Evolutionary conservation across 345 rosid species (phyloP).

Genomic region (Kandelia obovata): DNA sequence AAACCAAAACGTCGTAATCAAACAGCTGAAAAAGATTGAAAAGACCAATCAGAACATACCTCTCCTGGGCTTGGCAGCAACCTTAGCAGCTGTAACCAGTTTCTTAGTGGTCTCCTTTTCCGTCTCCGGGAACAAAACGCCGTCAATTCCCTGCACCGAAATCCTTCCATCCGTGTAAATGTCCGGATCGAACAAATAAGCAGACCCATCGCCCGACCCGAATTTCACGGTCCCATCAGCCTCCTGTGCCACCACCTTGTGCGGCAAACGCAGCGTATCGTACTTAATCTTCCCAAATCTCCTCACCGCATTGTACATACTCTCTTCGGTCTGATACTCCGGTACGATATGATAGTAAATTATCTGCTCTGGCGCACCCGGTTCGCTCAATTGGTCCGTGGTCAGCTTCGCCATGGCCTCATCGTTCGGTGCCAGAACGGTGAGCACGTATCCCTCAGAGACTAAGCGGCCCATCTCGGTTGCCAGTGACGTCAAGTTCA

Average conservation of each 20-base stretch:
- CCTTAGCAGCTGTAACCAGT: conserved; percentile 46
- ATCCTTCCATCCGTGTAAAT: conserved; percentile 91
- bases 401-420: conserved; percentile 98
- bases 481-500: conserved; percentile 86
- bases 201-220: conserved; percentile 48
- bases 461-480: conserved; percentile 93
- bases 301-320: conserved; percentile 93
- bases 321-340: conserved; percentile 97
- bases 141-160: conserved; percentile 94
- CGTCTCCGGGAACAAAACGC: conserved; percentile 71
- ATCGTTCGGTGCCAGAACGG: conserved; percentile 93
- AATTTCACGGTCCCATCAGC: conserved; percentile 64
- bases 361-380: conserved; percentile 98
- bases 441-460: conserved; percentile 91
- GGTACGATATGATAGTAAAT: conserved; percentile 85
- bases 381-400: conserved; percentile 89
- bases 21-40: neutral
- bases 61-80: conserved; percentile 72
- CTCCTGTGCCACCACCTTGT: conserved; percentile 68
- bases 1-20: neutral
- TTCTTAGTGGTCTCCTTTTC: conserved; percentile 35
- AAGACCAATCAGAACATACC: conserved; percentile 39
- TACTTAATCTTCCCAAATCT: conserved; percentile 85
- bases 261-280: conserved; percentile 83
- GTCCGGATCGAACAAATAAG: conserved; percentile 63